Conservation (phyloP, 257 asterid genomes). For the Eustoma russellianum region DNA sequence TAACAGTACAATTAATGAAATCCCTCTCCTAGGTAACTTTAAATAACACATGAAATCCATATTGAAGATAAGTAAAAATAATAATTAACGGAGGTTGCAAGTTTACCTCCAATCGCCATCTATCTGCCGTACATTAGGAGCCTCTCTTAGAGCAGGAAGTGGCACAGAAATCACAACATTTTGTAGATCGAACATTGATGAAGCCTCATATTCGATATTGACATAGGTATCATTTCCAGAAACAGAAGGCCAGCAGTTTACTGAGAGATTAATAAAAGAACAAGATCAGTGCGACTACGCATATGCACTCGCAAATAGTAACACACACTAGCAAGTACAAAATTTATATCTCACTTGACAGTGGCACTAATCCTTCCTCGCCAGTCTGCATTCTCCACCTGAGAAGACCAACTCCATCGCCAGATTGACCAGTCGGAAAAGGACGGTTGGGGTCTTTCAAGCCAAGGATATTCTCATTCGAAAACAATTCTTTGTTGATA, state of each 20-base stretch:
- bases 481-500: slow-evolving; percentile 73
- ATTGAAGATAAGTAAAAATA: no score
- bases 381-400: slow-evolving; percentile 93
- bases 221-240: slow-evolving; percentile 87
- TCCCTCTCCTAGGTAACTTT: no score
- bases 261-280: slow-evolving; percentile 27
- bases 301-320: neutral
- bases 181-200: slow-evolving; percentile 64
- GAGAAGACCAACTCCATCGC: slow-evolving; percentile 77
- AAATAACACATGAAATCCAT: no score
- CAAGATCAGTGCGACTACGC: slow-evolving; percentile 5
- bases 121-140: slow-evolving; percentile 70
- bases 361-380: slow-evolving; percentile 77
- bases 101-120: slow-evolving; percentile 91
- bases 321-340: neutral
- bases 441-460: slow-evolving; percentile 72
- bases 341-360: slow-evolving; percentile 59
- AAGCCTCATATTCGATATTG: slow-evolving; percentile 84
- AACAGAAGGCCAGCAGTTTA: slow-evolving; percentile 95
- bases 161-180: slow-evolving; percentile 90
- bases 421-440: slow-evolving; percentile 68
- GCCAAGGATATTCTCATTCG: slow-evolving; percentile 71
- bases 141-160: slow-evolving; percentile 88
- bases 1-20: no score
- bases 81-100: neutral